phyloP scores from a whole-genome alignment of 139 green algal species.

The Asterochloris erici region DNA sequence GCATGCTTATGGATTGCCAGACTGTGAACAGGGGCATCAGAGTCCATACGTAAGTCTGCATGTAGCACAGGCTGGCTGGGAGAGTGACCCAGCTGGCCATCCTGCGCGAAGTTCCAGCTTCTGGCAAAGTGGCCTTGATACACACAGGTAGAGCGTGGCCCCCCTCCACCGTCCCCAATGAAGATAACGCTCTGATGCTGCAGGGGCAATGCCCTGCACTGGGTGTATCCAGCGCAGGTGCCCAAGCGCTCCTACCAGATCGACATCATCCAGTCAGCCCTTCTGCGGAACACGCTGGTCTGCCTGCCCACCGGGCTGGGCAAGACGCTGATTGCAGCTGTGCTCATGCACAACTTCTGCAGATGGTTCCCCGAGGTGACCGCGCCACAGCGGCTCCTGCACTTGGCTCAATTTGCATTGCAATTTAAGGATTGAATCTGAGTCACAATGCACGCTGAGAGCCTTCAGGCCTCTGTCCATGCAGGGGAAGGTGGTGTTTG shows the following conservation, averaged over 20 bases:
- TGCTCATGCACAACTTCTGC: slow-evolving; percentile 93
- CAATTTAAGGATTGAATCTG: neutral
- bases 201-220: slow-evolving; percentile 43
- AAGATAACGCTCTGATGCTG: neutral
- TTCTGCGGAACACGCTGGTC: slow-evolving; percentile 91
- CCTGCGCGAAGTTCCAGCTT: neutral
- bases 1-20: slow-evolving; percentile 11
- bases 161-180: neutral
- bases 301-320: slow-evolving; percentile 94
- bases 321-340: slow-evolving; percentile 95
- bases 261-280: slow-evolving; percentile 53
- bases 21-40: slow-evolving; percentile 29
- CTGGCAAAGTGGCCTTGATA: neutral
- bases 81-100: neutral
- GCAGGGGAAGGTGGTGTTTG: slow-evolving; percentile 89
- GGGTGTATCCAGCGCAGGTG: slow-evolving; percentile 71
- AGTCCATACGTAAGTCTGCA: slow-evolving; percentile 28
- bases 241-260: slow-evolving; percentile 71
- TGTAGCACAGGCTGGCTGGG: neutral
- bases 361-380: slow-evolving; percentile 83
- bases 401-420: neutral
- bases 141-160: neutral
- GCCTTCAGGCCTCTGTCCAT: neutral
- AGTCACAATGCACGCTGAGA: neutral
- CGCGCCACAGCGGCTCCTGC: neutral